Base-by-base conservation (phyloP, 371 early-diverging fungal genomes). In the Saksenaea oblongispora region DNA sequence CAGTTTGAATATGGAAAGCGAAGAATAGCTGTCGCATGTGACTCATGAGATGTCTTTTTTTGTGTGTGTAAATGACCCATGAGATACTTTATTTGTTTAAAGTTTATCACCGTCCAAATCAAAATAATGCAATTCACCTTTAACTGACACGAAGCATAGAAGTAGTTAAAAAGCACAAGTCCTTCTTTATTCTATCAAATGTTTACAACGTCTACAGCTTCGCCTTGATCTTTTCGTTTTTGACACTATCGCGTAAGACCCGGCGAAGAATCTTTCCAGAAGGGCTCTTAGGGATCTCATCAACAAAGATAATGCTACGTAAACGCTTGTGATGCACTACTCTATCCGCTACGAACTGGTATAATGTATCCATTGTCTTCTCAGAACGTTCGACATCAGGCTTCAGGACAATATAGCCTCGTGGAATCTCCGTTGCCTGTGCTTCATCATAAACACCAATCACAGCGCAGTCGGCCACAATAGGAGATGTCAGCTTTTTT, bases 191-290 rank as follows among this genome's bases (percentile, higher is more conserved):
- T 7, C 2, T 4, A 31, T 7, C 2, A 31, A 31, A 31, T 2
- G 31, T 31, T 4, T 18, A 18, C 27, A 3, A 18, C 36, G 36
- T 34, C 51, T 68, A 68, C 51, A 65, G 56, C 34, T 62, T 70
- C 31, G 73, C 73, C 55, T 58, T 66, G 1, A 34, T 24, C 51
- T 35, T 35, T 41, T 84, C 83, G 54, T 79, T 55, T 61, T 79
- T 79, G 54, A 76, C 75, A 62, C 75, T 72, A 41, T 80, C 80
- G 61, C 76, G 70, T 37, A 79, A 67, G 37, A 69, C 56, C 42
- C 84, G 72, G 5, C 94, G 73, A 34, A 95, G 73, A 15, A 94
- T 91, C 79, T 95, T 94, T 22, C 94, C 95, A 54, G 87, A 81
- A 0, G 89, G 58, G 28, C 82, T 84, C 67, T 93, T 95, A 8